phyloP scores from a whole-genome alignment of 75 land plant species.

The Picea glauca region DNA sequence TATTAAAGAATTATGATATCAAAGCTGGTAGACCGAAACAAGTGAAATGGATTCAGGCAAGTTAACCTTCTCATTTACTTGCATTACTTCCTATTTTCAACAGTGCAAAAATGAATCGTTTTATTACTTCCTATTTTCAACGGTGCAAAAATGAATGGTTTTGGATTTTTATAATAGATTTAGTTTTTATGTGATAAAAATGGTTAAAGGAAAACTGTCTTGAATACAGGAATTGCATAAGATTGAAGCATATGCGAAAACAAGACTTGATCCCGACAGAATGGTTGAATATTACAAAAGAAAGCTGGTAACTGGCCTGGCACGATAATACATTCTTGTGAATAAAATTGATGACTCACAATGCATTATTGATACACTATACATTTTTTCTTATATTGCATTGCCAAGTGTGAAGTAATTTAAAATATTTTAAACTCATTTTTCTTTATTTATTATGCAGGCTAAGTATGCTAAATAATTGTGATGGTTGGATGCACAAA shows the following conservation, averaged over 20 bases:
- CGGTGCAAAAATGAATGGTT: not conserved
- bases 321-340: too few species aligned
- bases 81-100: too few species aligned
- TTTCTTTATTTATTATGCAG: too few species aligned
- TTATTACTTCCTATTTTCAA: too few species aligned
- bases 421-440: too few species aligned
- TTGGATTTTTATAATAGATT: not conserved
- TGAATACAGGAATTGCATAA: conserved; percentile 30
- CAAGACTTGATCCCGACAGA: conserved; percentile 37
- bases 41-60: conserved; percentile 79
- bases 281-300: conserved; percentile 29
- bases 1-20: conserved; percentile 55
- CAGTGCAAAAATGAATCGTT: too few species aligned
- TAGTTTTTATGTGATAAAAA: not conserved
- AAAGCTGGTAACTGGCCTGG: not conserved
- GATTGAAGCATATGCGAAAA: conserved; percentile 55
- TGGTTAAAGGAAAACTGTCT: too few species aligned
- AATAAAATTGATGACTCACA: not conserved
- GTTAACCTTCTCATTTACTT: not conserved
- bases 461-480: too few species aligned
- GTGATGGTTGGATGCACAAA: too few species aligned
- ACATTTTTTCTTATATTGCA: too few species aligned
- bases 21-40: conserved; percentile 71
- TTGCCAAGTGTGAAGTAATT: too few species aligned
- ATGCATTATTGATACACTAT: too few species aligned